Evolutionary conservation across 495 filamentous ascomycete genomes (phyloP).

Genomic region (Jackrogersella minutella): DNA sequence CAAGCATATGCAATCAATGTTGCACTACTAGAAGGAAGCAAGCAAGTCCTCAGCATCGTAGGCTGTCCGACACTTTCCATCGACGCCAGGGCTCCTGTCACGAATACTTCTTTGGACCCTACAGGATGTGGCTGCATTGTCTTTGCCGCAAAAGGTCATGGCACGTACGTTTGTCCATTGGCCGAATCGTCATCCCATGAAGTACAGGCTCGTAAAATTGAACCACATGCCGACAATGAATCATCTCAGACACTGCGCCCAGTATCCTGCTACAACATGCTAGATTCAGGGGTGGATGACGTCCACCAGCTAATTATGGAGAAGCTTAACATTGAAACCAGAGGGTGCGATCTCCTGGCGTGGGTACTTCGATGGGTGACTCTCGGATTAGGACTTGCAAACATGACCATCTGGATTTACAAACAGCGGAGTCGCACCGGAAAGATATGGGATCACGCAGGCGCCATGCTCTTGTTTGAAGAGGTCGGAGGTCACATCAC

Average conservation of each 20-base stretch:
- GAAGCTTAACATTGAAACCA: constrained; percentile 57
- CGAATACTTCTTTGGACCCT: constrained; percentile 56
- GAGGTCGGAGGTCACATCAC: constrained; percentile 71
- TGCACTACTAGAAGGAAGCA: constrained; percentile 49
- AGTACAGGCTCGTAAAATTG: constrained; percentile 29
- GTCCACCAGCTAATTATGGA: constrained; percentile 59
- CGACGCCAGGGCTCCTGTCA: constrained; percentile 43
- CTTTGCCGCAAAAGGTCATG: constrained; percentile 64
- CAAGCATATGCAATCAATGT: constrained; percentile 67
- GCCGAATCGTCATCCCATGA: constrained; percentile 13
- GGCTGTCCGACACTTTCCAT: constrained; percentile 66
- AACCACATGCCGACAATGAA: constrained; percentile 37
- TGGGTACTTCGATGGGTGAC: constrained; percentile 71
- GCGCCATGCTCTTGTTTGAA: constrained; percentile 71
- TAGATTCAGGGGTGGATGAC: constrained; percentile 53
- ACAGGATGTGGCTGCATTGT: constrained; percentile 64
- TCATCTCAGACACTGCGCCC: constrained; percentile 45
- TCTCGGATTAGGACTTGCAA: constrained; percentile 66
- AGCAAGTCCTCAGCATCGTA: constrained; percentile 54
- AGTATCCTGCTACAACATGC: constrained; percentile 50
- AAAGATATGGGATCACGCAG: constrained; percentile 79
- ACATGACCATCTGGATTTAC: constrained; percentile 70
- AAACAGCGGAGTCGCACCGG: constrained; percentile 57
- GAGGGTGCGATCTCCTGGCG: constrained; percentile 65
- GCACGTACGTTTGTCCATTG: constrained; percentile 62